Base-by-base conservation (phyloP, 495 filamentous ascomycete species). In the Annulohypoxylon bovei region DNA sequence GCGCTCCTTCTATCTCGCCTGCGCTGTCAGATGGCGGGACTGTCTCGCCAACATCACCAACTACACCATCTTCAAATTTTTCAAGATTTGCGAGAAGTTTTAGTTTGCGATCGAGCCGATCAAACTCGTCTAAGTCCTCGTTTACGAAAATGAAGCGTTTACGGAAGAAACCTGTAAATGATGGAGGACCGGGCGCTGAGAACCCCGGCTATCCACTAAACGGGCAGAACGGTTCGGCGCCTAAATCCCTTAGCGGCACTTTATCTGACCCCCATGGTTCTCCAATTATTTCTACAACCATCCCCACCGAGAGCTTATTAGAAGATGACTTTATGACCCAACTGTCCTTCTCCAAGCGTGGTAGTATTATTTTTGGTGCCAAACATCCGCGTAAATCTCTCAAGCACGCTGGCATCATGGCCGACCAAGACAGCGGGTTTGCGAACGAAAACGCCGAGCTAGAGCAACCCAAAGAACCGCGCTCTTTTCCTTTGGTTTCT, bases 361-460 rank as follows among this genome's bases (percentile, higher is more conserved):
- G 90, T n/a, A 91, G 88, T 73, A 79, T 92, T 72, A 81, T 91
- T 79, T 82, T 91, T 64, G 86, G 85, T 27, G 87, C 79, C 55
- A 83, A 81, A 72, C 82, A 79, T 63, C 72, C 76, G 39, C 75
- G 76, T 42, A 77, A 76, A 68, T 63, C 54, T 22, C 63, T 50
- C 30, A 71, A 23, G 53, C 61, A 65, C 54, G 3, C 55, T 30
- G 46, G 42, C 22, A 62, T 52, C 49, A 75, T 75, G 72, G 65
- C 69, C 65, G 64, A 65, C 23, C 55, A 55, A 57, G 63, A 61
- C 37, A 61, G 60, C 50, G 55, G 52, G 8, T 20, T 60, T 20
- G 57, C 20, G 52, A 63, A 63, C 37, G 55, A 53, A 16, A 49
- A 44, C 14, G 1, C 46, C 20, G 53, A 25, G 0, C 11, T 39